phyloP scores from a whole-genome alignment of 768 basidiomycete genomes.

The Xanthoconium stramineum region DNA sequence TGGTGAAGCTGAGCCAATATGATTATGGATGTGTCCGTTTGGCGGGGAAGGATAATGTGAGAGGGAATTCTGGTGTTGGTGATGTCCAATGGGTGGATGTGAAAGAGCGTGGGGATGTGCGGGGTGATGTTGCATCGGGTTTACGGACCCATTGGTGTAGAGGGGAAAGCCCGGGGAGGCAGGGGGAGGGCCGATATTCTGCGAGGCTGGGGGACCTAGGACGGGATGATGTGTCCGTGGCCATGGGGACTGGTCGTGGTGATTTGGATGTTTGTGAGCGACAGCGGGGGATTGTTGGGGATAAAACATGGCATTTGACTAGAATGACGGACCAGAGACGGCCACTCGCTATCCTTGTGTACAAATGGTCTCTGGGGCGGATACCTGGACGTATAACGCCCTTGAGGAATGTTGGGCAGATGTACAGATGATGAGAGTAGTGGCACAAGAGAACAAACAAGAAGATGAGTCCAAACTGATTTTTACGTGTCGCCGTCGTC shows the following conservation, averaged over 20 bases:
- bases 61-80: conserved; percentile 78
- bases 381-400: background rate
- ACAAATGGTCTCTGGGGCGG: conserved; percentile 10
- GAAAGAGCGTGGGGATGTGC: conserved; percentile 51
- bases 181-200: conserved; percentile 57
- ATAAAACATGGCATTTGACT: conserved; percentile 71
- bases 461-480: conserved; percentile 13
- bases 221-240: conserved; percentile 56
- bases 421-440: conserved; percentile 11
- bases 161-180: conserved; percentile 73
- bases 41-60: conserved; percentile 81
- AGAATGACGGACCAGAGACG: conserved; percentile 1
- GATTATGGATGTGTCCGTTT: conserved; percentile 59
- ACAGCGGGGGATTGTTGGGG: conserved; percentile 82
- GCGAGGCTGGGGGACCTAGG: conserved; percentile 42
- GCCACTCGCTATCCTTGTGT: conserved; percentile 4
- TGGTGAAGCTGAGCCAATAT: conserved; percentile 58
- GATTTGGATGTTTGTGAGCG: conserved; percentile 68
- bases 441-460: conserved; percentile 14
- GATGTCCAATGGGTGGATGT: conserved; percentile 55
- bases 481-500: conserved; percentile 15
- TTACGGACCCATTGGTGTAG: conserved; percentile 67
- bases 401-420: background rate
- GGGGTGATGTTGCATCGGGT: conserved; percentile 59
- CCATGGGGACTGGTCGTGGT: conserved; percentile 78